These are phyloP conservation scores for Aphanomyces astaci DNA, from an alignment of 352 stramenopile species.

Conservation along the genomic window DNA sequence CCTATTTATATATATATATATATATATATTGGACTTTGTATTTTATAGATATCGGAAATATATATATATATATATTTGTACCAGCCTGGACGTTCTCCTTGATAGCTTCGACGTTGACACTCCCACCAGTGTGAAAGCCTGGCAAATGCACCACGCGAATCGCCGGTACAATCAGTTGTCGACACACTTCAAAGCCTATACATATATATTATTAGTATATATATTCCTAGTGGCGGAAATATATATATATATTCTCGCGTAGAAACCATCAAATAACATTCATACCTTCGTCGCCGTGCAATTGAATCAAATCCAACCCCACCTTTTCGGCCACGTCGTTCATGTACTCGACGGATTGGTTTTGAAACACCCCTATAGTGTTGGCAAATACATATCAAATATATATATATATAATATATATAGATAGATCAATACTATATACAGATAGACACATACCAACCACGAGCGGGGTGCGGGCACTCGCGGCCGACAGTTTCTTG, in stretches of 20 bases:
- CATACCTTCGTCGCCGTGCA: slow-evolving; percentile 92
- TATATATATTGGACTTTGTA: too few species aligned
- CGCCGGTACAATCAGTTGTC: slow-evolving; percentile 79
- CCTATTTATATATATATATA: slow-evolving; percentile 22
- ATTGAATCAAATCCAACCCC: slow-evolving; percentile 95
- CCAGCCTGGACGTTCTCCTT: slow-evolving; percentile 50
- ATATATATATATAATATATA: too few species aligned
- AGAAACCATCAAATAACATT: background rate
- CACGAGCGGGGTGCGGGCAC: slow-evolving; percentile 77
- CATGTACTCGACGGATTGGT: slow-evolving; percentile 90
- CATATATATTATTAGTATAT: too few species aligned
- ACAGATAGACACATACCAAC: too few species aligned
- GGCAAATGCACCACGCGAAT: slow-evolving; percentile 92
- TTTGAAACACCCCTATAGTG: slow-evolving; percentile 95
- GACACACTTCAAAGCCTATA: slow-evolving; percentile 69
- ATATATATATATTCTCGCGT: too few species aligned
- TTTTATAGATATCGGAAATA: too few species aligned
- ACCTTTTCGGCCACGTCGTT: slow-evolving; percentile 79
- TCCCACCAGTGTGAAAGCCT: slow-evolving; percentile 61
- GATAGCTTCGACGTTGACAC: slow-evolving; percentile 64
- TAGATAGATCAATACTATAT: too few species aligned
- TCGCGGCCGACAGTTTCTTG: slow-evolving; percentile 51
- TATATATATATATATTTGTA: too few species aligned
- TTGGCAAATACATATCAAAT: too few species aligned
- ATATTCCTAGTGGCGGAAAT: too few species aligned